Conservation (phyloP, 768 basidiomycete genomes). For the Lyophyllum atratum region DNA sequence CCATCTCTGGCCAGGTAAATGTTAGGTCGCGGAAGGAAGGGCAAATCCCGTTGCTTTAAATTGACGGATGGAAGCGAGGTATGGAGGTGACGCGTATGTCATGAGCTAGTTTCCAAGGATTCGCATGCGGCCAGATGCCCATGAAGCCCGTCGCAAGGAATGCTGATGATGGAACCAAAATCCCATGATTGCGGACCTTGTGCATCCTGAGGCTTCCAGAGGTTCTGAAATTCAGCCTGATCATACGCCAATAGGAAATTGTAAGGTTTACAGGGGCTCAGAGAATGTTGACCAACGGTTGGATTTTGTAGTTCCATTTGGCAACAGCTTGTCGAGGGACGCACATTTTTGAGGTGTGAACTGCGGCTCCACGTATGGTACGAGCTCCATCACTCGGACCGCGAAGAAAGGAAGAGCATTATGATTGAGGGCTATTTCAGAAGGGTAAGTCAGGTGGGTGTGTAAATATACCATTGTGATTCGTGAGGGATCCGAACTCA, state of each 20-base stretch:
- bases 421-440: too few species aligned
- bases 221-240: not conserved
- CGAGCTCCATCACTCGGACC: too few species aligned
- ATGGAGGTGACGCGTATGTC: not conserved
- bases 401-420: too few species aligned
- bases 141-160: not conserved
- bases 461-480: too few species aligned
- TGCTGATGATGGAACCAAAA: not conserved
- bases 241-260: not conserved
- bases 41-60: not conserved
- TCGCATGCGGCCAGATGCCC: not conserved
- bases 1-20: not conserved
- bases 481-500: too few species aligned
- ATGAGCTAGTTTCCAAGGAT: not conserved
- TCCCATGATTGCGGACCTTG: too few species aligned
- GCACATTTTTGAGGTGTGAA: too few species aligned
- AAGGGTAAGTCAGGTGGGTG: too few species aligned
- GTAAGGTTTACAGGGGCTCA: not conserved
- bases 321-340: too few species aligned
- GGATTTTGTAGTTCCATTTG: not conserved
- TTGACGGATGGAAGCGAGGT: not conserved
- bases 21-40: not conserved
- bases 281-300: not conserved
- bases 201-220: not conserved
- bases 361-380: too few species aligned